These are phyloP conservation scores for Fusarium heterosporum DNA, from an alignment of 2,329 filamentous ascomycete species.

Conservation along the genomic window DNA sequence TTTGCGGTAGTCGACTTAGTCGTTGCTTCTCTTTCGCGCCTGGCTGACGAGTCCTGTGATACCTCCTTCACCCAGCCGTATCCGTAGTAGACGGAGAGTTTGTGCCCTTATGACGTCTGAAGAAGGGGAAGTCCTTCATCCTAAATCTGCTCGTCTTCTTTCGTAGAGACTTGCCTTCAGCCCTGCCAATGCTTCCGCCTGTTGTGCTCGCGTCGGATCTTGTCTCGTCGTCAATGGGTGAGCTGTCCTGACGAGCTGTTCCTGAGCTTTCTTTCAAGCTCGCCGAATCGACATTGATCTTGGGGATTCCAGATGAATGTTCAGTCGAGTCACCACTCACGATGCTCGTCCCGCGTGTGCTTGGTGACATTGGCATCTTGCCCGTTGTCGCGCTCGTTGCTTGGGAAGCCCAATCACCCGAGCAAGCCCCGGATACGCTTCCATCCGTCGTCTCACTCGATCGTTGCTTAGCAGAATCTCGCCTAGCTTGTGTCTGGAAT, in stretches of 20 bases:
- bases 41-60: conserved; percentile 32
- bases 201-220: conserved; percentile 48
- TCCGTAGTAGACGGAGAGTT: conserved; percentile 52
- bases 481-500: conserved; percentile 54
- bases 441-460: conserved; percentile 72
- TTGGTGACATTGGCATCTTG: conserved; percentile 73
- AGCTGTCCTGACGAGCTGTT: conserved; percentile 43
- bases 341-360: conserved; percentile 74
- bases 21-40: conserved; percentile 9
- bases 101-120: conserved; percentile 63
- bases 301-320: conserved; percentile 58
- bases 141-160: conserved; percentile 73
- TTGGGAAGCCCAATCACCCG: conserved; percentile 72
- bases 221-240: conserved; percentile 48
- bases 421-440: conserved; percentile 64
- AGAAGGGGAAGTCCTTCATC: conserved; percentile 70
- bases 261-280: conserved; percentile 49
- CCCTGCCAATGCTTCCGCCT: conserved; percentile 59
- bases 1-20: neutral
- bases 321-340: conserved; percentile 70
- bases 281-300: conserved; percentile 55
- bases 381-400: conserved; percentile 72
- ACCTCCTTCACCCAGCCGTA: conserved; percentile 48
- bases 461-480: conserved; percentile 62
- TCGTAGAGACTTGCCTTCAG: conserved; percentile 64